These are phyloP conservation scores for Hypoxylon sp. DNA, from an alignment of 2,329 filamentous ascomycete genomes.

Conservation along the genomic window DNA sequence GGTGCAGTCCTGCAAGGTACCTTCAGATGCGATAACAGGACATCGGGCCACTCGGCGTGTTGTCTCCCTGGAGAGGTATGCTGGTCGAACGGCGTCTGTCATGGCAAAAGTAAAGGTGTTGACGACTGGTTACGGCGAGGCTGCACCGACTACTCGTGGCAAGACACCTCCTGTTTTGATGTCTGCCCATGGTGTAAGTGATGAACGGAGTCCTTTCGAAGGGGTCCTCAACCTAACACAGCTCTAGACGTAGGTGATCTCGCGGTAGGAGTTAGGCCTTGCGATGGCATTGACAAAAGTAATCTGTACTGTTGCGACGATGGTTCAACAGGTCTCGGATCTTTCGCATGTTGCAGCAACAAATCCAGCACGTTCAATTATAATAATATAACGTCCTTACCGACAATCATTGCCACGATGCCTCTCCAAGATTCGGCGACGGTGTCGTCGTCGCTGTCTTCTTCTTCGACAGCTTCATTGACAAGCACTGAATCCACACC, in stretches of 20 bases:
- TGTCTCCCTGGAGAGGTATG: conserved; percentile 22
- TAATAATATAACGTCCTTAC: conserved; percentile 28
- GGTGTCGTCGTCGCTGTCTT: conserved; percentile 1
- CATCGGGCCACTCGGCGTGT: conserved; percentile 29
- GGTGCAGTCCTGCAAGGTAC: background rate
- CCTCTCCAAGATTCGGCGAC: background rate
- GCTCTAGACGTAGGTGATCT: background rate
- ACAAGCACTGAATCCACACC: conserved; percentile 1
- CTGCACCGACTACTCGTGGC: conserved; percentile 27
- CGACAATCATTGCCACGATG: conserved; percentile 31
- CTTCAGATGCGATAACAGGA: conserved; percentile 28
- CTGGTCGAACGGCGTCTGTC: conserved; percentile 35
- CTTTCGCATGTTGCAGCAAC: conserved; percentile 31
- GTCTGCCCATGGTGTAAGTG: conserved; percentile 29
- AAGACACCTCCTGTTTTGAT: conserved; percentile 24
- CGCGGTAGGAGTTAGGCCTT: conserved; percentile 27
- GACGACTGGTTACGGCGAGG: conserved; percentile 24
- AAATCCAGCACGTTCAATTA: conserved; percentile 17
- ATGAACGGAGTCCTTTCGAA: background rate
- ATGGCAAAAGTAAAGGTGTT: background rate
- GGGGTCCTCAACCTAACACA: background rate
- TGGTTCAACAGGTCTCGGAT: conserved; percentile 23
- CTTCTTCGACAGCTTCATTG: conserved; percentile 1
- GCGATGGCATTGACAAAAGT: conserved; percentile 27
- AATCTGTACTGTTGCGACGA: conserved; percentile 37